Percentiles rank a stretch among this genome's conserved stretches.
phyloP scores from a whole-genome alignment of 805 yeast genomes.

The Candida germanica region DNA sequence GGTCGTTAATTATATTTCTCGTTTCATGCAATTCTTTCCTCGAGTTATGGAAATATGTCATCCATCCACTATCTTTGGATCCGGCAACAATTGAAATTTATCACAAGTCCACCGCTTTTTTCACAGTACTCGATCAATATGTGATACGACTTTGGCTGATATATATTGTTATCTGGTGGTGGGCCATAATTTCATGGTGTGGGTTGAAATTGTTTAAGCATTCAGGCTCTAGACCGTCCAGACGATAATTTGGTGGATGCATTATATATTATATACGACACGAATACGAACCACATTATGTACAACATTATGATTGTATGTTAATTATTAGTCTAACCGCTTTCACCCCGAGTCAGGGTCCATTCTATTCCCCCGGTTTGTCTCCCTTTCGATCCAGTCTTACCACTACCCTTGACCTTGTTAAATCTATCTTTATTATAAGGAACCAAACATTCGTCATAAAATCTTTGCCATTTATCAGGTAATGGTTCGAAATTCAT shows the following conservation, averaged over 20 bases:
- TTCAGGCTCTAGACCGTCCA: slow-evolving; percentile 43
- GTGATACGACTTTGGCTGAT: slow-evolving; percentile 37
- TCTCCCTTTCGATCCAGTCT: slow-evolving; percentile 44
- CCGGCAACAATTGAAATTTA: slow-evolving; percentile 10
- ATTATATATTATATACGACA: not conserved
- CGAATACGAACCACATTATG: too few relatives aligned
- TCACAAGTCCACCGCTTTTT: slow-evolving; percentile 10
- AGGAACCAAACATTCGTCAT: slow-evolving; percentile 33
- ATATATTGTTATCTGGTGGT: slow-evolving; percentile 47
- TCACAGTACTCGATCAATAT: slow-evolving; percentile 25
- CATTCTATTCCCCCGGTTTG: slow-evolving; percentile 76
- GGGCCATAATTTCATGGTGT: slow-evolving; percentile 76
- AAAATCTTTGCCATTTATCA: slow-evolving; percentile 18
- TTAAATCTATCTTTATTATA: slow-evolving; percentile 27
- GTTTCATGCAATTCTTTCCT: slow-evolving; percentile 35
- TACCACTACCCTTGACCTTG: slow-evolving; percentile 1
- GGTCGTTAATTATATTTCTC: slow-evolving; percentile 31
- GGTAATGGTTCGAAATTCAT: not conserved
- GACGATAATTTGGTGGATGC: slow-evolving; percentile 43
- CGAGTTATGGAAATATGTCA: slow-evolving; percentile 31
- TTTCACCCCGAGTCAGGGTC: slow-evolving; percentile 79
- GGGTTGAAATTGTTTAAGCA: slow-evolving; percentile 80
- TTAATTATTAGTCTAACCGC: slow-evolving; percentile 7
- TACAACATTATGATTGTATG: too few relatives aligned
- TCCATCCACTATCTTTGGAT: slow-evolving; percentile 26